Evolutionary conservation across 2,329 filamentous ascomycete genomes (phyloP).

Genomic region (Ophiostoma sp.): DNA sequence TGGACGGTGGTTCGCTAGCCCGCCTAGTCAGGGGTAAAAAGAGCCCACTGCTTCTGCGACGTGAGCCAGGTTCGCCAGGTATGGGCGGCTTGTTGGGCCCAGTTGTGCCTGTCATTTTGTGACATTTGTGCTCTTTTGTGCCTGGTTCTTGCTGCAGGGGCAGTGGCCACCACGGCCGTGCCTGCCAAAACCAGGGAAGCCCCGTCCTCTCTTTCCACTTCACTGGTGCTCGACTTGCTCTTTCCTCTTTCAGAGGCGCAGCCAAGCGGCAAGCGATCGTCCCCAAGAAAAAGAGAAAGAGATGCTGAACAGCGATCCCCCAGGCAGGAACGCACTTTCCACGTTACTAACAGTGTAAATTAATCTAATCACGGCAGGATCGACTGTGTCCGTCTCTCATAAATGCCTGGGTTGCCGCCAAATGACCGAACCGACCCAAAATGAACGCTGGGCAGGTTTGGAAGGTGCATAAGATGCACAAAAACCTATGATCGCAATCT

Average conservation of each 20-base stretch:
- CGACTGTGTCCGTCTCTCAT: background rate
- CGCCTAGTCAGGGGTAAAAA: slow-evolving; percentile 20
- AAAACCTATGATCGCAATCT: background rate
- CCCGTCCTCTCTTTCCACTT: background rate
- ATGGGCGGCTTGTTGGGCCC: background rate
- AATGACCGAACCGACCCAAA: too few relatives aligned
- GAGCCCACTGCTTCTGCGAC: slow-evolving; percentile 2
- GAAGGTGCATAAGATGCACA: background rate
- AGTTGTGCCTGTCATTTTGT: background rate
- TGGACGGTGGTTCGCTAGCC: background rate
- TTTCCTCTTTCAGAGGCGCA: background rate
- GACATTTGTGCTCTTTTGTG: background rate
- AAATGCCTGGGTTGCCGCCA: background rate
- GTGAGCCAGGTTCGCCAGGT: background rate
- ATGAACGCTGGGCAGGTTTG: background rate
- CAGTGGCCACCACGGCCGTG: background rate
- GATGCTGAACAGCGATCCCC: background rate
- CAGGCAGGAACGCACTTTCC: background rate
- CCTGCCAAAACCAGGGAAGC: background rate
- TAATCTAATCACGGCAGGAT: background rate
- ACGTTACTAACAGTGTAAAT: background rate
- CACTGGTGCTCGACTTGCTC: background rate
- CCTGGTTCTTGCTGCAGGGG: slow-evolving; percentile 3
- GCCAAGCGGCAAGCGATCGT: background rate
- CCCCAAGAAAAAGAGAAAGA: background rate